phyloP scores from a whole-genome alignment of 345 rosid species.

The Punica granatum region DNA sequence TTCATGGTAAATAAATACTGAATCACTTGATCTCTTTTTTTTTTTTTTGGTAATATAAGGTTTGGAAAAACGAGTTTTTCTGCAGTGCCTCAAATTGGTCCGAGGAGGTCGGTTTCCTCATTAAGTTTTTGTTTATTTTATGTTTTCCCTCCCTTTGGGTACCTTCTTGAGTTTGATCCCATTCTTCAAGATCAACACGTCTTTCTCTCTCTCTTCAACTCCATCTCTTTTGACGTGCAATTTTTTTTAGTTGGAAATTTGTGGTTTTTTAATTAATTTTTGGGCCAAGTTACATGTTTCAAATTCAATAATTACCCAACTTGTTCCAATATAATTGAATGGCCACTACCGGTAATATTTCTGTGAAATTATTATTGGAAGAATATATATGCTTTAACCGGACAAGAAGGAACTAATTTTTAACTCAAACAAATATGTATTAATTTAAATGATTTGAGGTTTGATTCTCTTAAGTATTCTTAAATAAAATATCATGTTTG shows the following conservation, averaged over 20 bases:
- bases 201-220: not conserved
- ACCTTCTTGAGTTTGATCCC: not conserved
- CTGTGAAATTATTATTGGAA: not conserved
- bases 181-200: not conserved
- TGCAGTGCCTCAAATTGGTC: too few relatives aligned
- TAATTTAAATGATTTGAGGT: too few relatives aligned
- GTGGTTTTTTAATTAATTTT: not conserved
- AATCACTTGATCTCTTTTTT: too few relatives aligned
- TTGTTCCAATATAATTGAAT: not conserved
- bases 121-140: not conserved
- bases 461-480: too few relatives aligned
- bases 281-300: not conserved
- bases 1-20: too few relatives aligned
- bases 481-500: too few relatives aligned
- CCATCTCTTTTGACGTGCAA: not conserved
- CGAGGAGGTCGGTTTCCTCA: not conserved
- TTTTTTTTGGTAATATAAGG: too few relatives aligned
- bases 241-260: not conserved
- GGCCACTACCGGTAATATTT: not conserved
- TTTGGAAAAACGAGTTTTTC: too few relatives aligned
- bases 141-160: not conserved
- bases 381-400: not conserved
- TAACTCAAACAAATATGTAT: too few relatives aligned
- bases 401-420: too few relatives aligned
- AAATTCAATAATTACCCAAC: not conserved